Evolutionary conservation across 1,139 yeast genomes (phyloP).

Genomic region (Suhomyces wounanorum): DNA sequence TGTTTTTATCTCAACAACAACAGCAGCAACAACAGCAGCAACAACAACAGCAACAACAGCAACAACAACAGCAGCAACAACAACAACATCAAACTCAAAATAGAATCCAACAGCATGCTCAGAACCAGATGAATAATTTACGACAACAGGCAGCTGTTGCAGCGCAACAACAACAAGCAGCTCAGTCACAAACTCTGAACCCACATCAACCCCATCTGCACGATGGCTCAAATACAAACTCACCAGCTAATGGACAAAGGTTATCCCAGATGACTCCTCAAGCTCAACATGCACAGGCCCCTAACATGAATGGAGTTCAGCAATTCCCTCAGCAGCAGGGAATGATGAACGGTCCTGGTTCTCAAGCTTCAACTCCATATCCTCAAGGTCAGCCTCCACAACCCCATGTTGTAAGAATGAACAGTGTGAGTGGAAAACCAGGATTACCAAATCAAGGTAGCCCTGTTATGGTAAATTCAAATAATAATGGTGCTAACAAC

Average conservation of each 20-base stretch:
- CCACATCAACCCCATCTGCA: slow-evolving; percentile 19
- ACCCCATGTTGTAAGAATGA: slow-evolving; percentile 20
- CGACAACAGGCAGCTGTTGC: slow-evolving; percentile 49
- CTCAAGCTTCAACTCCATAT: slow-evolving; percentile 11
- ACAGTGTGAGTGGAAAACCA: slow-evolving; percentile 16
- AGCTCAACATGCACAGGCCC: slow-evolving; percentile 20
- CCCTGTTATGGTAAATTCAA: slow-evolving; percentile 13
- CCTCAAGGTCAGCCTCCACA: slow-evolving; percentile 16
- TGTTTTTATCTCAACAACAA: slow-evolving; percentile 26
- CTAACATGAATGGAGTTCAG: slow-evolving; percentile 20
- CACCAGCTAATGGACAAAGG: slow-evolving; percentile 25
- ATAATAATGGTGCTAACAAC: slow-evolving; percentile 6
- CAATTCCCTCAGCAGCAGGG: slow-evolving; percentile 20
- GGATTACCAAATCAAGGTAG: slow-evolving; percentile 13
- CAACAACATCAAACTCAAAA: slow-evolving; percentile 25
- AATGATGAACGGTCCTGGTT: slow-evolving; percentile 9
- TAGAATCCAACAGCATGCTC: slow-evolving; percentile 52
- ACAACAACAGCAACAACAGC: slow-evolving; percentile 17
- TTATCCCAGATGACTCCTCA: slow-evolving; percentile 25
- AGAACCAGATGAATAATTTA: slow-evolving; percentile 52
- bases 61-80: slow-evolving; percentile 17
- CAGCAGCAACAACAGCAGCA: slow-evolving; percentile 8
- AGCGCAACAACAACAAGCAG: slow-evolving; percentile 30
- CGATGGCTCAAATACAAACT: slow-evolving; percentile 20
- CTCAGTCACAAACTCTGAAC: slow-evolving; percentile 14